Percentiles rank a stretch among this genome's conserved stretches.
These are phyloP conservation scores for Diutina ranongensis DNA, from an alignment of 1,139 yeast genomes.

Conservation along the genomic window DNA sequence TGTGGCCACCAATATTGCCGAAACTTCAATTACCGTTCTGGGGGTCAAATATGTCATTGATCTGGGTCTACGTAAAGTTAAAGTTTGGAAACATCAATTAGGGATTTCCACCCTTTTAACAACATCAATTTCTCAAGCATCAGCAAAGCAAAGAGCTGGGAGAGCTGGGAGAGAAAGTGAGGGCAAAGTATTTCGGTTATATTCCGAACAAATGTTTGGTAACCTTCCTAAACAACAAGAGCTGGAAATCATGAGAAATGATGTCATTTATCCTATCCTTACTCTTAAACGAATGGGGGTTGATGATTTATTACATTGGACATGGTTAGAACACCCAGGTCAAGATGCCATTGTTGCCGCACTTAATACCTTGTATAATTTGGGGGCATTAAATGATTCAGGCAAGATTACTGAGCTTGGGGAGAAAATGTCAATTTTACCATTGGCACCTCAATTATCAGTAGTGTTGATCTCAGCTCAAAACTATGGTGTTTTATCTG, in stretches of 20 bases:
- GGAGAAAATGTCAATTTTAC: constrained; percentile 73
- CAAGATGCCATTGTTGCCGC: constrained; percentile 68
- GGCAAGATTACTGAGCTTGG: constrained; percentile 77
- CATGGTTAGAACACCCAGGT: constrained; percentile 91
- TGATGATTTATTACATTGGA: constrained; percentile 73
- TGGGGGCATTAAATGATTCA: constrained; percentile 65
- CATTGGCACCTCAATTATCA: constrained; percentile 86
- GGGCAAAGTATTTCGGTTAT: constrained; percentile 83
- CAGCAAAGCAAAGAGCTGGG: constrained; percentile 93
- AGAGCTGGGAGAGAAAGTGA: constrained; percentile 95
- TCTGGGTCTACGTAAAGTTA: constrained; percentile 83
- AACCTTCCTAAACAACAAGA: constrained; percentile 71
- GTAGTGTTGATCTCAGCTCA: constrained; percentile 70
- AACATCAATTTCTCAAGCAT: constrained; percentile 86
- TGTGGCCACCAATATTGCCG: constrained; percentile 91
- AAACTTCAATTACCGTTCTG: constrained; percentile 90
- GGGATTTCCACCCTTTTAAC: constrained; percentile 87
- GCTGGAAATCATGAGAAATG: constrained; percentile 84
- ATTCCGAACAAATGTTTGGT: constrained; percentile 57
- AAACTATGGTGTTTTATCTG: constrained; percentile 42
- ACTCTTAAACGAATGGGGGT: constrained; percentile 78
- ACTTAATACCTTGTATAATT: constrained; percentile 61
- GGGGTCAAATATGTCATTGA: constrained; percentile 94
- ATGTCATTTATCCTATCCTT: constrained; percentile 71
- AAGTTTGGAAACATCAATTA: constrained; percentile 87